Conservation (phyloP, 177 flowering plant genomes). For the Vitis hybrid region DNA sequence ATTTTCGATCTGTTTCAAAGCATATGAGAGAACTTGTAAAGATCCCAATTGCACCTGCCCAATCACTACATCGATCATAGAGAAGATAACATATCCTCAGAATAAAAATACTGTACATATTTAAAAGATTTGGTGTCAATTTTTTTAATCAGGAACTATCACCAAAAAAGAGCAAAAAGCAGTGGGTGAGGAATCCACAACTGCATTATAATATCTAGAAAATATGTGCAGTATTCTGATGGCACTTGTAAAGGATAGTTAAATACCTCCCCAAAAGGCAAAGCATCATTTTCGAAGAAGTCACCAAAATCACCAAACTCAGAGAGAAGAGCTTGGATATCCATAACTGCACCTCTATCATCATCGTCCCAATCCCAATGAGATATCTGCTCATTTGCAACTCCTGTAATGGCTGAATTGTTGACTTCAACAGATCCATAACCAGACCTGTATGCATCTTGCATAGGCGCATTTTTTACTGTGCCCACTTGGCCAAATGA, state of each 20-base stretch:
- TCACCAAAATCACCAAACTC: slow-evolving; percentile 98
- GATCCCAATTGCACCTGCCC: no score
- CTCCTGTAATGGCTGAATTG: slow-evolving; percentile 48
- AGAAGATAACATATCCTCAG: neutral
- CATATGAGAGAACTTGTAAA: neutral
- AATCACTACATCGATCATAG: neutral
- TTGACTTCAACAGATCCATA: slow-evolving; percentile 50
- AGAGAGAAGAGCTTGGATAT: slow-evolving; percentile 82
- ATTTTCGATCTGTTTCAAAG: neutral
- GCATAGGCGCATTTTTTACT: slow-evolving; percentile 40
- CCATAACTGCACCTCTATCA: slow-evolving; percentile 65
- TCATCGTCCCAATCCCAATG: slow-evolving; percentile 91
- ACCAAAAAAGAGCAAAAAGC: neutral
- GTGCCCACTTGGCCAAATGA: slow-evolving; percentile 64
- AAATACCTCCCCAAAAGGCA: slow-evolving; percentile 95
- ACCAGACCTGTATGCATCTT: slow-evolving; percentile 52
- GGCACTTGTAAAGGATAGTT: slow-evolving; percentile 3
- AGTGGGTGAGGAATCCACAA: neutral
- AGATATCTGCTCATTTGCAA: slow-evolving; percentile 53
- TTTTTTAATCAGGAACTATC: neutral
- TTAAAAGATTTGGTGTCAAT: neutral
- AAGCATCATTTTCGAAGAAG: slow-evolving; percentile 77
- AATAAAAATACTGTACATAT: neutral
- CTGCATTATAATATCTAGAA: neutral
- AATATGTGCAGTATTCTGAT: neutral